Percentiles rank a stretch among this genome's conserved stretches.
Evolutionary conservation across 2,329 filamentous ascomycete genomes (phyloP).

Genomic region (Calonectria pteridis): DNA sequence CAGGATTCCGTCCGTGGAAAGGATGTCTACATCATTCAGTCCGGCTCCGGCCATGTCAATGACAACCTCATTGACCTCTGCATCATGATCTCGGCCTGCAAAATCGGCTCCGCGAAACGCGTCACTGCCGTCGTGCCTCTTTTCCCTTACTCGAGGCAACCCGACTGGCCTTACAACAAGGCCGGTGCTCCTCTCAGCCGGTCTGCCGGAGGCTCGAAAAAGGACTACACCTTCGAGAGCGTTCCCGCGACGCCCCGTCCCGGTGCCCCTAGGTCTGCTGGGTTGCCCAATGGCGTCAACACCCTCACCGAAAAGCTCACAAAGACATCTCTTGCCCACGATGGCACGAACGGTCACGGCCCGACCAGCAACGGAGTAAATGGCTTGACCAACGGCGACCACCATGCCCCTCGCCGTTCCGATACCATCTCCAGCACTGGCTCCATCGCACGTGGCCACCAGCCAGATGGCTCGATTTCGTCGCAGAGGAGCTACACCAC

Average conservation of each 20-base stretch:
- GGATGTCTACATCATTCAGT: conserved; percentile 99
- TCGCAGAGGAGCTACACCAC: conserved; percentile 68
- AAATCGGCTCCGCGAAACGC: conserved; percentile 89
- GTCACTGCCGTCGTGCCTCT: conserved; percentile 95
- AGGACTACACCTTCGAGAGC: conserved; percentile 90
- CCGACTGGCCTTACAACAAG: conserved; percentile 97
- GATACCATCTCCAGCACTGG: conserved; percentile 51
- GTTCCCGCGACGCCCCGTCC: conserved; percentile 88
- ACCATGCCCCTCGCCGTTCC: conserved; percentile 49
- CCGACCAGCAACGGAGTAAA: conserved; percentile 27
- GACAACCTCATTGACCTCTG: conserved; percentile 96
- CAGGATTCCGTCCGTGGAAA: conserved; percentile 96
- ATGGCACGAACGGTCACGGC: conserved; percentile 42
- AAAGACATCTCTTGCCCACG: conserved; percentile 71
- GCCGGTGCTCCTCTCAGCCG: conserved; percentile 88
- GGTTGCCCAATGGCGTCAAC: conserved; percentile 76
- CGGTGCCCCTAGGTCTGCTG: conserved; percentile 74
- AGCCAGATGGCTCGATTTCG: conserved; percentile 54
- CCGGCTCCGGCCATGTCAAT: conserved; percentile 91
- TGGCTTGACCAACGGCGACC: conserved; percentile 43
- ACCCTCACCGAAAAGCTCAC: conserved; percentile 78
- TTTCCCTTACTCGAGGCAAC: conserved; percentile 97
- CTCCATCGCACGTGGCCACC: conserved; percentile 53
- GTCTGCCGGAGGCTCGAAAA: conserved; percentile 59
- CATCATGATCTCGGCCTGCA: conserved; percentile 99